Base-by-base conservation (phyloP, 176 grass and related monocot species). In the Triticum urartu region DNA sequence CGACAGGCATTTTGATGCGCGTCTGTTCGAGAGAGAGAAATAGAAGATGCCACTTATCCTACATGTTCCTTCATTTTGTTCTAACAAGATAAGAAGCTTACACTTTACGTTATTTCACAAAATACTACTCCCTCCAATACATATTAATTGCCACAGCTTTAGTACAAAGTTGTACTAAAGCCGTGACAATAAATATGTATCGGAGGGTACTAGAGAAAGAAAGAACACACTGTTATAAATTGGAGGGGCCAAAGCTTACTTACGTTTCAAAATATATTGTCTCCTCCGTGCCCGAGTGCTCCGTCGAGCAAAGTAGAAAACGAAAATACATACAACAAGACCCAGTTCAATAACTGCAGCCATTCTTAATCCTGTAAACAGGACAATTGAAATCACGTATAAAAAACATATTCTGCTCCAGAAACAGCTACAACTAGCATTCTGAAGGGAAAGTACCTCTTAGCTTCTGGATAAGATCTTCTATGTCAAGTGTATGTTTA, bases 401-500 rank as follows among this genome's bases (percentile, higher is more conserved):
- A 90, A 5, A 83, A 38, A 17, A 4, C 47, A 79, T 17, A 66
- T 45, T 39, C 1, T 65, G 20, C 50, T 84, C 28, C 1, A 34
- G 26, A 81, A 21, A 69, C 7, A 56, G 7, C 30, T 68, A 65
- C 12, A 86, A 24, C 20, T 75, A 15, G 8, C 24, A 75, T 67
- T 75, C 14, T 63, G n/a, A 77, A 63, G 11, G 50, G 7, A 3
- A 7, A 68, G 50, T 92, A 96, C 97, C 94, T 83, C 35, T 58
- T 83, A 98, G 77, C 69, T 99, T 94, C 47, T 88, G 71, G 60
- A 94, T 64, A 78, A 94, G 87, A 83, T 96, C 87, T 47, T 94
- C 90, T 75, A 88, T 39, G 80, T 92, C 89, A 81, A 85, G 68
- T 72, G 6, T 63, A 88, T 70, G 79, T 85, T 83, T 83, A 68